phyloP scores from a whole-genome alignment of 352 stramenopile species.

The Blastocystis sp. region DNA sequence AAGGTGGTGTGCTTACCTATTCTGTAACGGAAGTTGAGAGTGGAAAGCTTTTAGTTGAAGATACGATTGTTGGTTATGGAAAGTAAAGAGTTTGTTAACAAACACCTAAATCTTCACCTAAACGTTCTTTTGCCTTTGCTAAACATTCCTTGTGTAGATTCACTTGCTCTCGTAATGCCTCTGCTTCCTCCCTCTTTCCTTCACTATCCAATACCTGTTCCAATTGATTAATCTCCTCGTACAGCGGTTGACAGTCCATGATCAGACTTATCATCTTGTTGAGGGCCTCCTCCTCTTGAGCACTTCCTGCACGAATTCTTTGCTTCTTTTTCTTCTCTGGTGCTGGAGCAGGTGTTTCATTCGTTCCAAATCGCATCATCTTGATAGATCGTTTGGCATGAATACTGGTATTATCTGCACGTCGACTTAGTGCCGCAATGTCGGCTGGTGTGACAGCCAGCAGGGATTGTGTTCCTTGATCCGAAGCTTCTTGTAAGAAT shows the following conservation, averaged over 20 bases:
- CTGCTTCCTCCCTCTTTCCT: background rate
- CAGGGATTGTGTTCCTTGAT: background rate
- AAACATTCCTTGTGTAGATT: background rate
- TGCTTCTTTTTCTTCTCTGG: constrained; percentile 29
- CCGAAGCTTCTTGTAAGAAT: constrained; percentile 23
- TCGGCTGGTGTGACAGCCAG: constrained; percentile 24
- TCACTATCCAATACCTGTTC: background rate
- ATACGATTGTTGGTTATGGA: background rate
- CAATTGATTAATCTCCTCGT: background rate
- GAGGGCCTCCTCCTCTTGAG: constrained; percentile 37
- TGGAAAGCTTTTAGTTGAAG: background rate
- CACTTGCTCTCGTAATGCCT: background rate
- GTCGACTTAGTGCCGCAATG: constrained; percentile 17
- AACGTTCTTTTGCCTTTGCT: background rate
- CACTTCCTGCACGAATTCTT: constrained; percentile 16
- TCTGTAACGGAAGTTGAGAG: background rate
- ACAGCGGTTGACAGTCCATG: background rate
- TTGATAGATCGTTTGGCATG: constrained; percentile 24
- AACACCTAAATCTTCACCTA: background rate
- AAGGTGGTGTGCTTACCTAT: background rate
- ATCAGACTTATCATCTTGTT: constrained; percentile 36
- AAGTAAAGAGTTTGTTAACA: background rate
- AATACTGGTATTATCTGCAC: constrained; percentile 26
- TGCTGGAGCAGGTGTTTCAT: background rate
- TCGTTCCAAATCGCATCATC: constrained; percentile 51